Percentiles rank a stretch among this genome's conserved stretches.
Evolutionary conservation across 495 filamentous ascomycete species (phyloP).

Genomic region (Emericellopsis terricola): DNA sequence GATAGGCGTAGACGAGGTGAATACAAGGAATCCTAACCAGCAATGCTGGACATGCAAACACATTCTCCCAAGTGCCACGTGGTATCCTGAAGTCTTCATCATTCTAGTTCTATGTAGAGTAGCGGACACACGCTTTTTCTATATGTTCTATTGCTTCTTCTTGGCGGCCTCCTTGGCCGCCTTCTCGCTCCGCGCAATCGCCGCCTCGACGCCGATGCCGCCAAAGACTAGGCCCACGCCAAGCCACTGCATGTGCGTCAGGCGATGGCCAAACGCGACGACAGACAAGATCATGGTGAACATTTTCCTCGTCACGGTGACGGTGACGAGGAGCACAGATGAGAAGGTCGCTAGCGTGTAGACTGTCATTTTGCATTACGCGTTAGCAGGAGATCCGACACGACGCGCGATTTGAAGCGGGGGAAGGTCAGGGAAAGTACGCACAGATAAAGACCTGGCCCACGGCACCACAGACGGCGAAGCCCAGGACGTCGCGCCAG

Average conservation of each 20-base stretch:
- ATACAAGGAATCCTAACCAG: too few species aligned
- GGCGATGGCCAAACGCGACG: slow-evolving; percentile 77
- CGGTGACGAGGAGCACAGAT: slow-evolving; percentile 79
- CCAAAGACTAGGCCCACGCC: slow-evolving; percentile 89
- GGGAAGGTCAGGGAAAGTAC: slow-evolving; percentile 9
- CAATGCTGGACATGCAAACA: too few species aligned
- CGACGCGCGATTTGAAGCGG: background rate
- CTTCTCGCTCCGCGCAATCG: slow-evolving; percentile 71
- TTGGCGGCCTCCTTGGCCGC: slow-evolving; percentile 56
- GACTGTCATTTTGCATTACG: slow-evolving; percentile 24
- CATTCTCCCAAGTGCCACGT: too few species aligned
- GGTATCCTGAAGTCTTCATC: too few species aligned
- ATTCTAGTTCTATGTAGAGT: too few species aligned
- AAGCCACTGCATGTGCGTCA: slow-evolving; percentile 71
- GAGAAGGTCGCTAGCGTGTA: slow-evolving; percentile 87
- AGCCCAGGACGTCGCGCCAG: slow-evolving; percentile 69
- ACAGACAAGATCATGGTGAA: slow-evolving; percentile 95
- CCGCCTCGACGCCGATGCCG: slow-evolving; percentile 79
- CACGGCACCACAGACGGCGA: slow-evolving; percentile 81
- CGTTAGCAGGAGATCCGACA: background rate
- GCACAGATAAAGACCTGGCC: slow-evolving; percentile 92
- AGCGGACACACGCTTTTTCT: too few species aligned
- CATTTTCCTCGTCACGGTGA: slow-evolving; percentile 97
- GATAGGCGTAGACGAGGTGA: too few species aligned
- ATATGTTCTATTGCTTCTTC: too few species aligned